Base-by-base conservation (phyloP, 352 stramenopile species). In the Phytophthora pistaciae region DNA sequence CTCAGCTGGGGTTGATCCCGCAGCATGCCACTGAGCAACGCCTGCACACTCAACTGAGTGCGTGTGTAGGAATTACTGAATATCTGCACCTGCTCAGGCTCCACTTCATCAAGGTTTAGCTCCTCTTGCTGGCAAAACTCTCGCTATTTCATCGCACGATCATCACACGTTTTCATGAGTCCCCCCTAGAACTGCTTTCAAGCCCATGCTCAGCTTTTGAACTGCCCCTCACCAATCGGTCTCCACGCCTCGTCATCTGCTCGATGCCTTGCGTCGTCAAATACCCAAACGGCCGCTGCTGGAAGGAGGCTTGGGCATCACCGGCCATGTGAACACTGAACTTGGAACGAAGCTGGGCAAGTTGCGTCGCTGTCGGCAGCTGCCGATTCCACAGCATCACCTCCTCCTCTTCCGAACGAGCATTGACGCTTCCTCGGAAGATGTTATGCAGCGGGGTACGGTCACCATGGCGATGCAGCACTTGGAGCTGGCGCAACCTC, bases 381-480 rank as follows among this genome's bases (percentile, higher is more conserved):
- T 83, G 72, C 13, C 68, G 55, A 13, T 59, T 46, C 85, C 88
- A 94, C 2, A 77, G 74, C 55, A 68, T 57, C 13, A 61, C 68
- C 66, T 92, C 88, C 11, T 80, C 56, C 20, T 77, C 55, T 42
- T 83, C 87, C 1, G 59, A 48, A 6, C 67, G 75, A 2, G 66
- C 38, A 56, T 58, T 63, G 20, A 23, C 62, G 23, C 63, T 70
- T n/a, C 68, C 78, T 55, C 78, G 62, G 54, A 90, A 92, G 44
- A 94, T 82, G 62, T 96, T 96, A 50, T 74, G 65, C 60, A 96
- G 75, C 42, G 88, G 88, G 55, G 84, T 92, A 49, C 88, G 88
- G 74, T 96, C 88, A 13, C 88, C 88, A 65, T 96, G 88, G 46
- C 88, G 88, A 57, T 94, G 88, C 38, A 93, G 68, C 56, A 96